Conservation (phyloP, 148 eudicot genomes). For the Rhododendron williamsianum region DNA sequence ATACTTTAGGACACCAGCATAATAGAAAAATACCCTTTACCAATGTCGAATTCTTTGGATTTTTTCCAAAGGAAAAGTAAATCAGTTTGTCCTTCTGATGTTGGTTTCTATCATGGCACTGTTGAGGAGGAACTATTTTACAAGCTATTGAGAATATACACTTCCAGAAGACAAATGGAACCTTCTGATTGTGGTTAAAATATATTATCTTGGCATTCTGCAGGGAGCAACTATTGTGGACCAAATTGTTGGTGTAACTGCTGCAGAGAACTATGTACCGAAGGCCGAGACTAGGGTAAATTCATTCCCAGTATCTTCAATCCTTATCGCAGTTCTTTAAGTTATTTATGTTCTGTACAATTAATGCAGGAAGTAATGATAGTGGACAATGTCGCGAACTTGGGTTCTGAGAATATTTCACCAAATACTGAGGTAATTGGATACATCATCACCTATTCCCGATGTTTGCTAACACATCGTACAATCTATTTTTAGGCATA, state of each 20-base stretch:
- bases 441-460: neutral
- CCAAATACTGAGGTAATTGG: slow-evolving; percentile 35
- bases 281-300: slow-evolving; percentile 37
- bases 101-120: neutral
- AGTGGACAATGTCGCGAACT: slow-evolving; percentile 34
- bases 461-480: neutral
- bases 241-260: slow-evolving; percentile 73
- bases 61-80: neutral
- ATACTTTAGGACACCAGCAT: neutral
- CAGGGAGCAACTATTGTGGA: slow-evolving; percentile 98
- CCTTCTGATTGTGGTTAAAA: neutral
- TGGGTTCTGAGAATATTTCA: slow-evolving; percentile 35
- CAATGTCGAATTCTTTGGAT: neutral
- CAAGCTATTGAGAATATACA: neutral
- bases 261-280: slow-evolving; percentile 64
- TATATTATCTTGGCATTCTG: slow-evolving; percentile 9
- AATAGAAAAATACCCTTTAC: neutral
- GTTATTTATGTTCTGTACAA: neutral
- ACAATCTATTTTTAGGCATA: neutral
- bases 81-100: neutral
- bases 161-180: neutral
- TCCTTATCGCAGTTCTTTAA: neutral
- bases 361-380: slow-evolving; percentile 45
- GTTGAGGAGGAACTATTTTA: neutral
- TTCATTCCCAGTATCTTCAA: neutral